phyloP scores from a whole-genome alignment of 139 green algal species.

The Pleodorina starrii region DNA sequence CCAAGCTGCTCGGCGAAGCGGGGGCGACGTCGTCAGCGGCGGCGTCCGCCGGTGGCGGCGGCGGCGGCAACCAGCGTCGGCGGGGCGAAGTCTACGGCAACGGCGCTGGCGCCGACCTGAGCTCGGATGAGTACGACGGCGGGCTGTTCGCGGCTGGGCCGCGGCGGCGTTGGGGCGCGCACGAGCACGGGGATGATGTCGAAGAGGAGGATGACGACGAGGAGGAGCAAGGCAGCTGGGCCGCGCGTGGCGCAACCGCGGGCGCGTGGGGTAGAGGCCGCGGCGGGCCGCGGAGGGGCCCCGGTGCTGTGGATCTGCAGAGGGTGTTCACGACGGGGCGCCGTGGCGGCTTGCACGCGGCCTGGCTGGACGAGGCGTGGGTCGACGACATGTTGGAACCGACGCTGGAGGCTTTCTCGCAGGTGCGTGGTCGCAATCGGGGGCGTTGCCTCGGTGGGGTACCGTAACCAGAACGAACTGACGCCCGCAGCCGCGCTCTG shows the following conservation, averaged over 20 bases:
- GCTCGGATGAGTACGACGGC: background rate
- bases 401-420: background rate
- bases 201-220: background rate
- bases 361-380: slow-evolving; percentile 28
- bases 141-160: background rate
- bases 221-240: background rate
- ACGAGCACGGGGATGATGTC: background rate
- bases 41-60: background rate
- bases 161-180: background rate
- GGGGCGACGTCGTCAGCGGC: background rate
- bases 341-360: background rate
- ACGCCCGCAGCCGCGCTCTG: too few relatives aligned
- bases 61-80: background rate
- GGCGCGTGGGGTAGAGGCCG: background rate
- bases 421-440: background rate
- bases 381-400: slow-evolving; percentile 13
- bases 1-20: background rate
- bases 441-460: too few relatives aligned
- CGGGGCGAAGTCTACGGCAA: background rate
- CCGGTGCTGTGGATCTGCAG: background rate
- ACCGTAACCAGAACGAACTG: too few relatives aligned
- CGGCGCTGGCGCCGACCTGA: background rate
- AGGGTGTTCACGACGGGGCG: background rate
- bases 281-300: background rate
- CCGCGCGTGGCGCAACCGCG: background rate